Percentiles rank a stretch among this genome's conserved stretches.
Evolutionary conservation across 1,139 yeast genomes (phyloP).

Genomic region (Blastobotrys serpentis): DNA sequence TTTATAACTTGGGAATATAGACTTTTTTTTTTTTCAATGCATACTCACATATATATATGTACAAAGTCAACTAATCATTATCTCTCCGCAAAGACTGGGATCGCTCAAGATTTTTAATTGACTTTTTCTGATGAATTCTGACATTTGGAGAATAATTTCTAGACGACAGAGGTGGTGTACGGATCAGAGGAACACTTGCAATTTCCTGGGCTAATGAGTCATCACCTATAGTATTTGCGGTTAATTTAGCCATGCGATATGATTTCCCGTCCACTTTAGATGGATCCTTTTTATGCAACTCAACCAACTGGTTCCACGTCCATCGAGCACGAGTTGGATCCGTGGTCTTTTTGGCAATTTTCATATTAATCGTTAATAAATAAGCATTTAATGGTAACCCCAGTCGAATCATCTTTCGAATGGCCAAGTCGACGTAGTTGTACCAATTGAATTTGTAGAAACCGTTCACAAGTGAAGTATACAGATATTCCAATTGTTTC

Average conservation of each 20-base stretch:
- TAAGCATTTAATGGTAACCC: conserved; percentile 22
- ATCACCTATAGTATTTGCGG: neutral
- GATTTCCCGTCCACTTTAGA: neutral
- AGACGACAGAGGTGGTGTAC: neutral
- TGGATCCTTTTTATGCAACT: conserved; percentile 4
- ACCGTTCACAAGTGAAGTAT: conserved; percentile 26
- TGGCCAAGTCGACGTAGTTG: conserved; percentile 26
- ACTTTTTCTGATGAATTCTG: neutral
- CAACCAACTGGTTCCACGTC: conserved; percentile 25
- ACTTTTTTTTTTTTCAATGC: neutral
- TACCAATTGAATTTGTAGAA: conserved; percentile 26
- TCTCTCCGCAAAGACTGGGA: no score
- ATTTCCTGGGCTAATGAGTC: neutral
- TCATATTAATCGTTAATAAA: conserved; percentile 26
- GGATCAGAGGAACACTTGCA: neutral
- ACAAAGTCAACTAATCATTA: no score
- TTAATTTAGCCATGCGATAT: neutral
- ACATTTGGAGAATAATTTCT: neutral
- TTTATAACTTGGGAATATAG: conserved; percentile 23
- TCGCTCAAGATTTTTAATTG: conserved; percentile 1
- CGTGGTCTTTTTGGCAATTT: conserved; percentile 24
- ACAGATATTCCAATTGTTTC: conserved; percentile 1
- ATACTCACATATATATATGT: no score
- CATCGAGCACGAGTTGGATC: conserved; percentile 28
- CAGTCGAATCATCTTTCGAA: conserved; percentile 25